Percentiles rank a stretch among this genome's conserved stretches.
Evolutionary conservation across 495 filamentous ascomycete species (phyloP).

Genomic region (Alectoria sarmentosa): DNA sequence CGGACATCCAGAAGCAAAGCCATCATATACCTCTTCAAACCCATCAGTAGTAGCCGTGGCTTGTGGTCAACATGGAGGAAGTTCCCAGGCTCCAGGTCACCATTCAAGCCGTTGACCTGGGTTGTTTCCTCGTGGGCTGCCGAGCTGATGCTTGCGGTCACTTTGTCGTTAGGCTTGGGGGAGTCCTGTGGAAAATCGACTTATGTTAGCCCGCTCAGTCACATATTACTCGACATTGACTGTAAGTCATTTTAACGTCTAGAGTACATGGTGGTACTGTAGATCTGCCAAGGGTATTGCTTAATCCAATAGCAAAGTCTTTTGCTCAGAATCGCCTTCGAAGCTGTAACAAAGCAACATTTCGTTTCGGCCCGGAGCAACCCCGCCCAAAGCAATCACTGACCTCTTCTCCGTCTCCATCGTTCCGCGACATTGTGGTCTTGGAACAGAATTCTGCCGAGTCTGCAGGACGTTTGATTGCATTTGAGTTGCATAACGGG

Average conservation of each 20-base stretch:
- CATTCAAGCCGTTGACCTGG: background rate
- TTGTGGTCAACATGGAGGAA: slow-evolving; percentile 40
- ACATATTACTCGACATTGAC: no score
- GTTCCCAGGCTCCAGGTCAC: slow-evolving; percentile 1
- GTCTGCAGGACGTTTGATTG: background rate
- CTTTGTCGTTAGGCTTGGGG: background rate
- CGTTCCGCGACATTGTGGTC: background rate
- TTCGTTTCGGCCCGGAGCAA: background rate
- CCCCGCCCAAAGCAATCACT: background rate
- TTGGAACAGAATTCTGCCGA: background rate
- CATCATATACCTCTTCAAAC: slow-evolving; percentile 70
- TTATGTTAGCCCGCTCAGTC: background rate
- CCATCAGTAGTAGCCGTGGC: slow-evolving; percentile 89
- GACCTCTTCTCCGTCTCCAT: background rate
- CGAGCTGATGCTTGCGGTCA: background rate
- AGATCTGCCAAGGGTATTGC: background rate
- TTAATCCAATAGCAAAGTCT: background rate
- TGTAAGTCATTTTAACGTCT: background rate
- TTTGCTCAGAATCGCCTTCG: background rate
- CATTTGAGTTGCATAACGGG: no score
- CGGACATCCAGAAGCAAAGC: background rate
- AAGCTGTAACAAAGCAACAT: no score
- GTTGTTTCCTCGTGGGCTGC: background rate
- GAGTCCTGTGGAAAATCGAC: background rate
- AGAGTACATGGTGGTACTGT: no score